Base-by-base conservation (phyloP, 1,284 basidiomycete species). In the Cryptococcus sp. region DNA sequence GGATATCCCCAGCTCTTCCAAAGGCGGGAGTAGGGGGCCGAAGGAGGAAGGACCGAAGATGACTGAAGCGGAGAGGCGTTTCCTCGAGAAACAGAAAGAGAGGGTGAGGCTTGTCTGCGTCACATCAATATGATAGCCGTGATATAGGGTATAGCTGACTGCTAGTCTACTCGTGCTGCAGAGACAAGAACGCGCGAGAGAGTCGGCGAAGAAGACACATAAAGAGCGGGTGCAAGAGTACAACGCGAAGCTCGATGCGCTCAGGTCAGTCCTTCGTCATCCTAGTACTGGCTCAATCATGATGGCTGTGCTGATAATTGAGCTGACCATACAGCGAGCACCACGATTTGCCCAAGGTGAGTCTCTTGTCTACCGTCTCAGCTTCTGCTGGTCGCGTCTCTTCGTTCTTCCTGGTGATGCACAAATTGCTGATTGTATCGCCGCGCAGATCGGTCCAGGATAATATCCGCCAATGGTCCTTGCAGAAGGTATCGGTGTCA, bases 191-290 rank as follows among this genome's bases (percentile, higher is more conserved):
- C 85, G 86, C 67, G 90, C 94, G 23, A 84, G 85, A 35, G 91
- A 87, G 77, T 78, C 90, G 69, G 94, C 94, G 0, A 82, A 83
- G 67, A 90, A 88, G 79, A 92, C 91, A 10, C 95, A 99, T 80
- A 97, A 97, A 80, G 95, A 99, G 62, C 88, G 93, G 50, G 93
- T 99, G 22, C 86, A 86, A 60, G 90, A 93, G 72, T 91, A 93
- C 72, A 99, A 99, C 76, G 75, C 84, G 35, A 91, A 96, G 73
- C 82, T 99, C 7, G 93, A 94, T 75, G 82, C 85, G 52, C 84
- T 96, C 22, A 70, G 64, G 71, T 73, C 43, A 4, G 70, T 67
- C 15, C 15, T 54, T 47, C 35, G 16, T 52, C 23, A 16, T 40
- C 16, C 5, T 52, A 16, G 10, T 46, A 13, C 20, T 42, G 17